Conservation (phyloP, 83 land plant species). For the Picea engelmannii region DNA sequence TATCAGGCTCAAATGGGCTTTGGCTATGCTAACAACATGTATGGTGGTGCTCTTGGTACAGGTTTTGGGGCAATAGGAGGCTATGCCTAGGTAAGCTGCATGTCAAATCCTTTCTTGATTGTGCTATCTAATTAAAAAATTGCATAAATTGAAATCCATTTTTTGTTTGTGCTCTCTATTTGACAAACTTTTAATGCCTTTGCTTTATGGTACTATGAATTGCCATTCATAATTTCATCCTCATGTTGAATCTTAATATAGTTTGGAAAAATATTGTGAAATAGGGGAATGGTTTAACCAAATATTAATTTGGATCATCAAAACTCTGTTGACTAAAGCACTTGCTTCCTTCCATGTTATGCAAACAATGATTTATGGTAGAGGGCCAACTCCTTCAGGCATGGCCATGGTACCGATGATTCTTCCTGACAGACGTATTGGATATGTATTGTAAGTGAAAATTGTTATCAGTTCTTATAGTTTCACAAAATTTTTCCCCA, state of each 20-base stretch:
- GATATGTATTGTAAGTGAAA: conserved; percentile 84
- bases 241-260: no score
- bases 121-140: no score
- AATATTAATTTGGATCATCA: no score
- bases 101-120: no score
- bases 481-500: neutral
- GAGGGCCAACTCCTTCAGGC: conserved; percentile 76
- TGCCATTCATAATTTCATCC: no score
- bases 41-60: conserved; percentile 57
- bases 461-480: neutral
- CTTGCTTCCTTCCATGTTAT: conserved; percentile 1
- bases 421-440: conserved; percentile 88
- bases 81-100: conserved; percentile 54
- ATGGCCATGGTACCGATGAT: conserved; percentile 95
- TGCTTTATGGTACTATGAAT: no score
- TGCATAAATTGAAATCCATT: no score
- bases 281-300: no score
- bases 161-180: no score
- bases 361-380: conserved; percentile 85
- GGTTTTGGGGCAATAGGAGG: conserved; percentile 48
- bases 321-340: no score
- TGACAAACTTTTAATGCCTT: no score
- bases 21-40: conserved; percentile 62
- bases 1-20: conserved; percentile 59
- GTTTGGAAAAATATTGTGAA: no score